Conservation (phyloP, 2,329 filamentous ascomycete genomes). For the Colletotrichum abscissum region DNA sequence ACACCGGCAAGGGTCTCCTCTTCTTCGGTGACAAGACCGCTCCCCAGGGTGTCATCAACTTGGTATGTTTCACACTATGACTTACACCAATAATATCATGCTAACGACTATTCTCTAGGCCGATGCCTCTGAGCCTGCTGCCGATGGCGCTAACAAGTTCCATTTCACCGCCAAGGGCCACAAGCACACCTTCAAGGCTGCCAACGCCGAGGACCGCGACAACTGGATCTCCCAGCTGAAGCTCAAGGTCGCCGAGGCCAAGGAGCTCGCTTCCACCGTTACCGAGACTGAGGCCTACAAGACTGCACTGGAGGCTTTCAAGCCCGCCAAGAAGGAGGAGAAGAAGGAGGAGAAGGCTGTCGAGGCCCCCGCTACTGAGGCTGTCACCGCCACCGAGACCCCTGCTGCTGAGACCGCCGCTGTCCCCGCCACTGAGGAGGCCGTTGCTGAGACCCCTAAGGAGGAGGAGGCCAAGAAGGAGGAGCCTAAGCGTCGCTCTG, state of each 20-base stretch:
- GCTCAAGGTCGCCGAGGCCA: slow-evolving; percentile 85
- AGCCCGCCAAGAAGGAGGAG: slow-evolving; percentile 56
- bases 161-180: slow-evolving; percentile 85
- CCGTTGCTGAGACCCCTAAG: slow-evolving; percentile 49
- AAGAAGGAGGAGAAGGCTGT: slow-evolving; percentile 60
- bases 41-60: slow-evolving; percentile 84
- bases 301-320: slow-evolving; percentile 78
- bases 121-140: slow-evolving; percentile 76
- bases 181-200: slow-evolving; percentile 94
- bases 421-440: slow-evolving; percentile 41
- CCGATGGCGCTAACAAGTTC: slow-evolving; percentile 85
- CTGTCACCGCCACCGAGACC: slow-evolving; percentile 45
- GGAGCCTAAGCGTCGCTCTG: slow-evolving; percentile 71
- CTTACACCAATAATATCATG: slow-evolving; percentile 2
- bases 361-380: slow-evolving; percentile 51
- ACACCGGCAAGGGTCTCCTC: slow-evolving; percentile 95
- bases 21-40: slow-evolving; percentile 90
- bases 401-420: slow-evolving; percentile 42
- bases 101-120: slow-evolving; percentile 55
- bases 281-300: slow-evolving; percentile 89
- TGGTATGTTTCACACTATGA: slow-evolving; percentile 68
- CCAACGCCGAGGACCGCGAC: slow-evolving; percentile 80
- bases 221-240: slow-evolving; percentile 91
- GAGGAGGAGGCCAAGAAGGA: slow-evolving; percentile 62
- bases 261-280: slow-evolving; percentile 79